phyloP scores from a whole-genome alignment of 495 filamentous ascomycete genomes.

The Xylaria bambusicola region DNA sequence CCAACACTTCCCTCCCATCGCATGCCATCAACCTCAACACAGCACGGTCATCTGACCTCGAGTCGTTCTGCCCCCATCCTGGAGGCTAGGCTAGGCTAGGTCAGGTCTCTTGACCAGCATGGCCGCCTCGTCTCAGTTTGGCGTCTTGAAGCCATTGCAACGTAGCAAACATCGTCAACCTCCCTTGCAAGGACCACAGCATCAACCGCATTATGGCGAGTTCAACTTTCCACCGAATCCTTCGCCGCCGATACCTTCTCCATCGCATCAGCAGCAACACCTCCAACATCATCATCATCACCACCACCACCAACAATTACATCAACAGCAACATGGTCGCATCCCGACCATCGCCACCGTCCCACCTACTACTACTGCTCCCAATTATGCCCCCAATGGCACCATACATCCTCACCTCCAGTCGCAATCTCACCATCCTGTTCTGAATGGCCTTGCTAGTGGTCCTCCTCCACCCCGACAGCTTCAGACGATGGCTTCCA shows the following conservation, averaged over 20 bases:
- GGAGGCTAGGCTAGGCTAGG: not conserved
- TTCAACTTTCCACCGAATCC: no score
- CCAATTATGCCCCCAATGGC: not conserved
- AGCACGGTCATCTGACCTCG: not conserved
- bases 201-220: constrained; percentile 16
- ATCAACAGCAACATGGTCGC: constrained; percentile 9
- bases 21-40: no score
- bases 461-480: constrained; percentile 5
- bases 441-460: constrained; percentile 2
- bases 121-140: constrained; percentile 27
- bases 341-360: not conserved
- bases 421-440: constrained; percentile 15
- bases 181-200: not conserved
- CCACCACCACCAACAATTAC: constrained; percentile 17
- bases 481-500: constrained; percentile 8
- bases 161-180: constrained; percentile 5
- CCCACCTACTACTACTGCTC: not conserved
- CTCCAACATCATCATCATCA: constrained; percentile 6
- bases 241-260: no score
- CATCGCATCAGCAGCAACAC: not conserved
- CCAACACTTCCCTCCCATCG: no score
- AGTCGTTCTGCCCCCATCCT: not conserved
- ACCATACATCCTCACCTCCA: constrained; percentile 21
- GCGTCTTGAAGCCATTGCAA: constrained; percentile 22
- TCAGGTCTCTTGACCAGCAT: constrained; percentile 18